Evolutionary conservation across 148 eudicot species (phyloP).

Genomic region (Bassia scoparia): DNA sequence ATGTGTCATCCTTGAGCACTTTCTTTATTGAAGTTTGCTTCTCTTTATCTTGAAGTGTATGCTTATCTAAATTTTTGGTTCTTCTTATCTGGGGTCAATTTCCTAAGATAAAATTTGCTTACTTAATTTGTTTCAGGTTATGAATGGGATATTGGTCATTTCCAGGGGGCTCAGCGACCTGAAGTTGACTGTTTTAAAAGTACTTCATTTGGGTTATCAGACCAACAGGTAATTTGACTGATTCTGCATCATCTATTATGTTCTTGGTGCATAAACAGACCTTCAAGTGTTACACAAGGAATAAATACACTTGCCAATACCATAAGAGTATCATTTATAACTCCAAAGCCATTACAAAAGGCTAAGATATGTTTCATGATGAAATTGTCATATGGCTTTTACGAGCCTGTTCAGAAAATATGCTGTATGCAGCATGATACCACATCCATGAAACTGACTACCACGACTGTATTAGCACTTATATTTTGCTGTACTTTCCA

Average conservation of each 20-base stretch:
- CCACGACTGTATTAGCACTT: not conserved
- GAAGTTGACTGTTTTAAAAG: constrained; percentile 89
- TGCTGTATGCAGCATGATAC: not conserved
- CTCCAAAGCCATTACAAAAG: not conserved
- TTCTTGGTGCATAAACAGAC: not conserved
- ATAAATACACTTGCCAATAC: not conserved
- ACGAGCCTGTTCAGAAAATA: not conserved
- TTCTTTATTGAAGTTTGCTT: not conserved
- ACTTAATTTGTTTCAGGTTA: constrained; percentile 54
- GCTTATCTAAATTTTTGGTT: not conserved
- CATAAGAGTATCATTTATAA: not conserved
- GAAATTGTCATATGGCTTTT: not conserved
- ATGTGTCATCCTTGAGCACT: not conserved
- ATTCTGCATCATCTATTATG: not conserved
- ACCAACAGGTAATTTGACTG: constrained; percentile 49
- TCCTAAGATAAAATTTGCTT: constrained; percentile 1
- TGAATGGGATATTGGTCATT: constrained; percentile 98
- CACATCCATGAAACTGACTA: not conserved
- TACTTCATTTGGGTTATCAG: constrained; percentile 89
- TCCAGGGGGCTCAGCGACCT: constrained; percentile 82
- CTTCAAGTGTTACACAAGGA: not conserved
- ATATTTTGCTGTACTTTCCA: not conserved
- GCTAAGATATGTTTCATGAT: constrained; percentile 2
- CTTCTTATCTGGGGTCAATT: not conserved
- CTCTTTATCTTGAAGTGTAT: not conserved